phyloP scores from a whole-genome alignment of 441 rosid species.

The Manihot esculenta region DNA sequence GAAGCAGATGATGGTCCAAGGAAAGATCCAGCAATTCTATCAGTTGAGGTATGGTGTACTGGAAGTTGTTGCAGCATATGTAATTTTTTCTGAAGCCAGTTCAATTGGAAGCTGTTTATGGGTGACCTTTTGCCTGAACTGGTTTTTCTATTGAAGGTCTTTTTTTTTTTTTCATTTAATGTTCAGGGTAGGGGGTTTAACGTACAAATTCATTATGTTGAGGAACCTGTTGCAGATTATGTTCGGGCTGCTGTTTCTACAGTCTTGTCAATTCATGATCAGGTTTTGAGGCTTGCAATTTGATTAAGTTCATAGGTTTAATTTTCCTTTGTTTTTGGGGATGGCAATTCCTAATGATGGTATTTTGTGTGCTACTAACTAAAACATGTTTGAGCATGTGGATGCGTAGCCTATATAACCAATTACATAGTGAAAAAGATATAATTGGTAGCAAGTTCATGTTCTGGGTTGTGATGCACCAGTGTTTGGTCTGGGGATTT shows the following conservation, averaged over 20 bases:
- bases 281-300: slow-evolving; percentile 44
- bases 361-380: background rate
- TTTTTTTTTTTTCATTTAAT: slow-evolving; percentile 13
- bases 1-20: slow-evolving; percentile 49
- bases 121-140: slow-evolving; percentile 7
- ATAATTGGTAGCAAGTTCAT: background rate
- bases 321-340: background rate
- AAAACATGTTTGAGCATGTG: background rate
- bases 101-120: background rate
- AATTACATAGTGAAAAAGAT: no score
- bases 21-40: slow-evolving; percentile 85
- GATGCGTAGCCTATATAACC: background rate
- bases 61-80: background rate
- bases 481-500: background rate
- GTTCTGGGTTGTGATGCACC: slow-evolving; percentile 2
- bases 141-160: slow-evolving; percentile 7
- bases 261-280: slow-evolving; percentile 66
- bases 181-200: slow-evolving; percentile 93
- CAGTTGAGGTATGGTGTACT: slow-evolving; percentile 67
- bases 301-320: background rate
- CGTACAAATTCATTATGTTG: slow-evolving; percentile 75
- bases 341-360: background rate
- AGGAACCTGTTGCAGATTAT: slow-evolving; percentile 92
- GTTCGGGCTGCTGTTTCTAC: slow-evolving; percentile 77
- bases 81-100: background rate